Conservation (phyloP, 2,329 filamentous ascomycete species). For the Torrubiellomyces zombiae region DNA sequence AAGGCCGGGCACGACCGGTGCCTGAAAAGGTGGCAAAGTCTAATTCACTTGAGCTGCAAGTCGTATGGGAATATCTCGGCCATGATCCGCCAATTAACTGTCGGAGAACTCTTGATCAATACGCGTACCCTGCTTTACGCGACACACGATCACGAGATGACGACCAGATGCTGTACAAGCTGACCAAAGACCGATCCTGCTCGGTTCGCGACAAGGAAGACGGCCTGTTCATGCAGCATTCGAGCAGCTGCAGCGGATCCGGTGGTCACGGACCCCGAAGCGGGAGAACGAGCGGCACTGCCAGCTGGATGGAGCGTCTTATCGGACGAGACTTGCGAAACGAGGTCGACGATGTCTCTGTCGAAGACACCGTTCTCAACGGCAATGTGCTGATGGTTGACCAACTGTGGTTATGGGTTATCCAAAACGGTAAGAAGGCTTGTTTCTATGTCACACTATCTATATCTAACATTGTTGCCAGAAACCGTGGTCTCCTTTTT, state of each 20-base stretch:
- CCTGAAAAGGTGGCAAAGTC: conserved; percentile 35
- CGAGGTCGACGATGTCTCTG: conserved; percentile 7
- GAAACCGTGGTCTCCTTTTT: conserved; percentile 38
- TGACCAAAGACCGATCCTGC: conserved; percentile 32
- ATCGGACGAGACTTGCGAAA: conserved; percentile 6
- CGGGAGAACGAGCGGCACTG: conserved; percentile 4
- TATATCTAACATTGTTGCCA: conserved; percentile 10
- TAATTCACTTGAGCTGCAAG: conserved; percentile 37
- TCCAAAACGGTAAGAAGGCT: conserved; percentile 31
- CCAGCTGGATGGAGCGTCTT: conserved; percentile 13
- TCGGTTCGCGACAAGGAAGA: conserved; percentile 8
- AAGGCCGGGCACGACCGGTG: conserved; percentile 38
- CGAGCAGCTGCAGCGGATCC: conserved; percentile 11
- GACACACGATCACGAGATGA: conserved; percentile 45
- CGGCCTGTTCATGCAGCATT: conserved; percentile 13
- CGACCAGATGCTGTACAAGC: conserved; percentile 52
- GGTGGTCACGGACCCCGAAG: conserved; percentile 11
- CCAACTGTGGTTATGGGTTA: conserved; percentile 45
- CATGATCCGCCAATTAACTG: conserved; percentile 45
- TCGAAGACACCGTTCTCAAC: conserved; percentile 25
- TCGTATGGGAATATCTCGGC: conserved; percentile 47
- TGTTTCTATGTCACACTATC: not conserved
- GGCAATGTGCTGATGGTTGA: conserved; percentile 51
- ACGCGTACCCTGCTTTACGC: conserved; percentile 41
- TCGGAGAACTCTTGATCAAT: conserved; percentile 46